Base-by-base conservation (phyloP, 1,139 yeast genomes). In the Lodderomyces metapsilosis region DNA sequence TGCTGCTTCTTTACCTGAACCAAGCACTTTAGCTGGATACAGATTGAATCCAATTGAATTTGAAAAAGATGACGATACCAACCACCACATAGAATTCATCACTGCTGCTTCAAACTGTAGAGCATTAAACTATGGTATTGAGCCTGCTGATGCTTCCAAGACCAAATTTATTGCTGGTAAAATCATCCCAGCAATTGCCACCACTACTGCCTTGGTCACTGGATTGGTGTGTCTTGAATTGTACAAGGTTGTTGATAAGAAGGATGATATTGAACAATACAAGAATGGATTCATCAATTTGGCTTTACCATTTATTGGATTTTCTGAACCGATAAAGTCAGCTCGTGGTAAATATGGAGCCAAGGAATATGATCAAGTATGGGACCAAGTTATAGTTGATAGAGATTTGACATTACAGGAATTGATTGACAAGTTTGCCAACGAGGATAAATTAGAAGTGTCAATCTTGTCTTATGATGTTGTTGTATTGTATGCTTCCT, bases 131-230 rank as follows among this genome's bases (percentile, higher is more conserved):
- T 92, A 94, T 61, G 78, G 82, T 35, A 91, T 92, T 55, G 92
- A 85, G 54, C 64, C 85, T 48, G 92, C 85, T 23, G 94, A 84
- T 58, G 79, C 78, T 44, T 78, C 78, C 41, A 84, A 82, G 66
- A 86, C 94, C 24, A 86, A 86, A 60, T 84, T 85, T 50, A 85
- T 85, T 60, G 95, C 95, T 12, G 98, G 98, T 42, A 84, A 94
- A 64, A 92, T 92, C 52, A 91, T 92, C 52, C 99, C 99, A 10
- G 98, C 98, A 13, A 92, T 92, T 71, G 98, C 98, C 30, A 92
- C 99, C 2, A 94, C 99, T 4, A 92, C 99, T 16, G 95, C 97
- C 10, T 73, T 91, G 54, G 98, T 92, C 11, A 88, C 98, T 5
- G 99, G 99, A 36, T 74, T 92, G 56, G 95, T 89, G 32, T 88